Percentiles rank a stretch among this genome's conserved stretches.
Conservation (phyloP, 352 stramenopile genomes). For the Pythium chondricola region DNA sequence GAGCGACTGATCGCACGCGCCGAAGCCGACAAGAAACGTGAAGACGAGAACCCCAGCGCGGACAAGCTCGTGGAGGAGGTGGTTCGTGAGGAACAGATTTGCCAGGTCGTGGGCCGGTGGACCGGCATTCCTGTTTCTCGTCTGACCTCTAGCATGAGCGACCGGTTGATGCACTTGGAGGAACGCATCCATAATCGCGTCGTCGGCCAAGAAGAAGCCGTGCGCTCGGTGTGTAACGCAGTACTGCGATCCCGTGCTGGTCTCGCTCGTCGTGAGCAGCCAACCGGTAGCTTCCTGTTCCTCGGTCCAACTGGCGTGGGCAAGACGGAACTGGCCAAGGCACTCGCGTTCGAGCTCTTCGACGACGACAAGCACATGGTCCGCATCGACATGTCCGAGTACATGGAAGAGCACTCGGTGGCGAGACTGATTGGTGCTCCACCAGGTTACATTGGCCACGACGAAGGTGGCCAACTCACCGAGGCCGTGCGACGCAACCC, state of each 20-base stretch:
- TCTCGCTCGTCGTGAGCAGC: conserved; percentile 78
- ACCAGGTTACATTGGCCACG: conserved; percentile 94
- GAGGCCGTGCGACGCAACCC: conserved; percentile 93
- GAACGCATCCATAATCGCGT: conserved; percentile 88
- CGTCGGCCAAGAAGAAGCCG: conserved; percentile 91
- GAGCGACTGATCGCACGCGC: conserved; percentile 82
- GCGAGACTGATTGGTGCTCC: conserved; percentile 91
- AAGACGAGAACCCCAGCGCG: conserved; percentile 48
- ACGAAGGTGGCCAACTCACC: conserved; percentile 94
- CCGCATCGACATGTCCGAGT: conserved; percentile 97
- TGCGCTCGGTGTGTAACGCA: conserved; percentile 88
- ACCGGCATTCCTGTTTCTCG: conserved; percentile 88
- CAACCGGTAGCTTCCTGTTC: conserved; percentile 95
- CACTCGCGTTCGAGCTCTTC: conserved; percentile 92
- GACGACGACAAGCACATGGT: conserved; percentile 94
- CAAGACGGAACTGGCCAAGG: conserved; percentile 95
- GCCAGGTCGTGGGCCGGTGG: conserved; percentile 85
- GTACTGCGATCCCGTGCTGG: conserved; percentile 92
- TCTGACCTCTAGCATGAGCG: conserved; percentile 68
- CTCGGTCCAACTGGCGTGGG: conserved; percentile 93
- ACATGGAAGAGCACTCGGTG: conserved; percentile 96
- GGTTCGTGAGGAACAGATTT: conserved; percentile 86
- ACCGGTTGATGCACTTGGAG: conserved; percentile 79
- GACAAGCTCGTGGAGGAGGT: conserved; percentile 81
- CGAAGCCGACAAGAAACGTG: conserved; percentile 59